A percentile compares a stretch with the other conserved stretches of the same genome.
Conservation (phyloP, 2,329 filamentous ascomycete genomes). For the Biscogniauxia marginata region DNA sequence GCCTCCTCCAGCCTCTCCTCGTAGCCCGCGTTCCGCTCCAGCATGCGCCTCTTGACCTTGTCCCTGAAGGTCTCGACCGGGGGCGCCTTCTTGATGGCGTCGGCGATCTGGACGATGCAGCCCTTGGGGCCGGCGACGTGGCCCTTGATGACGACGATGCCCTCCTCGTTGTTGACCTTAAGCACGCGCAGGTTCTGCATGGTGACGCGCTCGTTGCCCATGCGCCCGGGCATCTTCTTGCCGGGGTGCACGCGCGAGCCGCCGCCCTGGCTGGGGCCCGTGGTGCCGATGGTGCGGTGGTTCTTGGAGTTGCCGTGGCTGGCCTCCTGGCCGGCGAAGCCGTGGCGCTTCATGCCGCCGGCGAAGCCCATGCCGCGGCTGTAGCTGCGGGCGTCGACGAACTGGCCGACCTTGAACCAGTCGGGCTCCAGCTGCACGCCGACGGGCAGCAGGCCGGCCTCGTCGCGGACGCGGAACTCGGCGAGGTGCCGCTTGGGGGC, state of each 20-base stretch:
- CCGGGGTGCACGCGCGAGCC: constrained; percentile 91
- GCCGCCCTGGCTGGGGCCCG: constrained; percentile 84
- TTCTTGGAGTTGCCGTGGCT: constrained; percentile 95
- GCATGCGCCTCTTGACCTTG: constrained; percentile 42
- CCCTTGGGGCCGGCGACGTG: constrained; percentile 86
- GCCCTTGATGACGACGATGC: constrained; percentile 85
- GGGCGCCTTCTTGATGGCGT: constrained; percentile 80
- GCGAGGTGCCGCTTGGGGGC: constrained; percentile 79
- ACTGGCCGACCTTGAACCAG: constrained; percentile 90
- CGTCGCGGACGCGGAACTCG: constrained; percentile 82
- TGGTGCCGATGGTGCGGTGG: constrained; percentile 88
- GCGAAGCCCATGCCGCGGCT: constrained; percentile 90
- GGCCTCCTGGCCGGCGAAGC: constrained; percentile 83
- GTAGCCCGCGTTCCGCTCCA: constrained; percentile 48
- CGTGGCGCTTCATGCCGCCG: constrained; percentile 96
- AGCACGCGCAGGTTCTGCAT: constrained; percentile 89
- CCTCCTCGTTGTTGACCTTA: constrained; percentile 82
- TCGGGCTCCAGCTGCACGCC: constrained; percentile 77
- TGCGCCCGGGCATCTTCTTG: constrained; percentile 96
- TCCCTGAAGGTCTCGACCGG: constrained; percentile 50
- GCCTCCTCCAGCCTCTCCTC: constrained; percentile 48
- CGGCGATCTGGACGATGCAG: constrained; percentile 79
- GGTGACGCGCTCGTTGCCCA: constrained; percentile 87
- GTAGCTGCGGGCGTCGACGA: constrained; percentile 78
- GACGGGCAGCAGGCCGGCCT: constrained; percentile 70